phyloP scores from a whole-genome alignment of 2,329 filamentous ascomycete species.

The Ilyonectria destructans region DNA sequence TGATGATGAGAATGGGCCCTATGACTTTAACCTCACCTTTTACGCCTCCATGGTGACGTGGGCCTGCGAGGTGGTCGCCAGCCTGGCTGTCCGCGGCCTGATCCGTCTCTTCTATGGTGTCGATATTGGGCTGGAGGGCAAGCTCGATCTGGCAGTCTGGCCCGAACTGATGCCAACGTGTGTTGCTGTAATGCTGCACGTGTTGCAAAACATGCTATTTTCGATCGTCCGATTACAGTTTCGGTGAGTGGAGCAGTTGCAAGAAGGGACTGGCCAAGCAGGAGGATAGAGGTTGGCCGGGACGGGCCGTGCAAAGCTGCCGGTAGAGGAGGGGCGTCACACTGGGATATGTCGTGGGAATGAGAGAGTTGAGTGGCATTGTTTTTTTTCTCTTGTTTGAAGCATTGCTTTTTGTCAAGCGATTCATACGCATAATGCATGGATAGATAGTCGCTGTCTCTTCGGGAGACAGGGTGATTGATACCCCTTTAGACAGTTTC shows the following conservation, averaged over 20 bases:
- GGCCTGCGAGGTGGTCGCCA: slow-evolving; percentile 77
- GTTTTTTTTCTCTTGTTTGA: slow-evolving; percentile 29
- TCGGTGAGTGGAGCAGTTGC: slow-evolving; percentile 48
- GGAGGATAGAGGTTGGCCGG: slow-evolving; percentile 37
- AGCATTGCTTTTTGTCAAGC: slow-evolving; percentile 27
- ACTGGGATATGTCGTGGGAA: slow-evolving; percentile 16
- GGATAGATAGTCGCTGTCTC: slow-evolving; percentile 33
- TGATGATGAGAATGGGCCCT: slow-evolving; percentile 64
- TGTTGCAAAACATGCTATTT: slow-evolving; percentile 82
- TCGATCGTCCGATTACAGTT: slow-evolving; percentile 78
- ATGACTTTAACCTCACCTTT: slow-evolving; percentile 77
- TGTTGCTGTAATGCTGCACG: slow-evolving; percentile 76
- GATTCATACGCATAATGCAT: slow-evolving; percentile 36
- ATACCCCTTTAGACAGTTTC: slow-evolving; percentile 48
- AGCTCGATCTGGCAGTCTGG: slow-evolving; percentile 76
- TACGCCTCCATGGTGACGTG: slow-evolving; percentile 76
- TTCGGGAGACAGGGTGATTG: slow-evolving; percentile 32
- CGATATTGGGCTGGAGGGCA: slow-evolving; percentile 76
- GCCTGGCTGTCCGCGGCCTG: slow-evolving; percentile 72
- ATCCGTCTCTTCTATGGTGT: slow-evolving; percentile 73
- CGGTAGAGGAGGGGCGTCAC: slow-evolving; percentile 29
- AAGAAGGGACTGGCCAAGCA: slow-evolving; percentile 14
- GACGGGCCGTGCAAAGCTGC: slow-evolving; percentile 45
- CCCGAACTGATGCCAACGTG: slow-evolving; percentile 78
- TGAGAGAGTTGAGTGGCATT: slow-evolving; percentile 18